Percentiles rank a stretch among this genome's conserved stretches.
phyloP scores from a whole-genome alignment of 208 protist species.

The Histomonas meleagridis region DNA sequence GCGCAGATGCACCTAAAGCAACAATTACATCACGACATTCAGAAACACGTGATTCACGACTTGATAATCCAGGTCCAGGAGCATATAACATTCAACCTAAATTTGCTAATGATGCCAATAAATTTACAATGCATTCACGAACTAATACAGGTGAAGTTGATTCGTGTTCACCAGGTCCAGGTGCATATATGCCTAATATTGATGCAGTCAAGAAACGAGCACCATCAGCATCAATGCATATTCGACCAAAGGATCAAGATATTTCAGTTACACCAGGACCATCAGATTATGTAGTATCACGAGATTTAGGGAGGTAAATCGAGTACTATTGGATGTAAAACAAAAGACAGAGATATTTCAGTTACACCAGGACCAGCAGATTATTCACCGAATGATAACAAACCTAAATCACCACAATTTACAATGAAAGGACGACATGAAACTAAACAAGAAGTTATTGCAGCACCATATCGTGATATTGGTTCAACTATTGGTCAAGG shows the following conservation, averaged over 20 bases:
- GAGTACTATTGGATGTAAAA: not conserved
- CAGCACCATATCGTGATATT: not conserved
- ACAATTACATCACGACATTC: not conserved
- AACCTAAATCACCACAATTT: too few species aligned
- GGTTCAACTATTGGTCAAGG: not conserved
- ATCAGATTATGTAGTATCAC: not conserved
- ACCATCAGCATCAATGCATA: not conserved
- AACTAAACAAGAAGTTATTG: not conserved
- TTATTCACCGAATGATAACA: too few species aligned
- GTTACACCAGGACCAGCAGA: not conserved
- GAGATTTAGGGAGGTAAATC: not conserved
- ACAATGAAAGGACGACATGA: not conserved
- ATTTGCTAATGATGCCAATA: not conserved
- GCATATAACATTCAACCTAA: not conserved
- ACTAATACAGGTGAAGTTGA: not conserved
- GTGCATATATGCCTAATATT: not conserved
- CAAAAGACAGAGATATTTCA: not conserved
- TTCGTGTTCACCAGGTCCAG: not conserved
- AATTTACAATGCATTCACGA: not conserved
- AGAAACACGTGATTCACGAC: too few species aligned
- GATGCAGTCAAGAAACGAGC: not conserved
- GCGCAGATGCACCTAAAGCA: not conserved
- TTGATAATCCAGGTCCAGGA: not conserved
- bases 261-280: not conserved
- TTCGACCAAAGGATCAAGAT: not conserved